phyloP scores from a whole-genome alignment of 352 stramenopile genomes.

The Phytophthora podocarpi region DNA sequence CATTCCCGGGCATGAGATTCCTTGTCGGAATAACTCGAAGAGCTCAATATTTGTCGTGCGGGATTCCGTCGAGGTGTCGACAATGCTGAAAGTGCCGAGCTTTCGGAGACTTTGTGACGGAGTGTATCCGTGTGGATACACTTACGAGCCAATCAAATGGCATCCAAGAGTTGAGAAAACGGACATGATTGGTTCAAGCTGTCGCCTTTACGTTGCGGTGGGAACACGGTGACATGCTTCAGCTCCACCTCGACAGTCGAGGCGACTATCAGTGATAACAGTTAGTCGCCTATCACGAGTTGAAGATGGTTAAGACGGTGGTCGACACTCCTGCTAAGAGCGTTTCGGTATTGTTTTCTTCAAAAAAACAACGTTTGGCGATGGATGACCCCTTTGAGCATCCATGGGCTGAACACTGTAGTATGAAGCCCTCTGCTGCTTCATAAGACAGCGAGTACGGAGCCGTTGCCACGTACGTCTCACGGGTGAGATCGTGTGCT shows the following conservation, averaged over 20 bases:
- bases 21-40: background rate
- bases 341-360: too few species aligned
- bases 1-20: background rate
- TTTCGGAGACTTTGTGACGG: constrained; percentile 8
- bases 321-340: too few species aligned
- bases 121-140: constrained; percentile 19
- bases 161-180: constrained; percentile 3
- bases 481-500: too few species aligned
- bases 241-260: constrained; percentile 14
- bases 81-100: constrained; percentile 10
- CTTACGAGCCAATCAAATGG: constrained; percentile 8
- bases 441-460: too few species aligned
- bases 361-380: too few species aligned
- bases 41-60: background rate
- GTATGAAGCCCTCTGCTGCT: too few species aligned
- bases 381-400: too few species aligned
- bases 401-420: too few species aligned
- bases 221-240: constrained; percentile 5
- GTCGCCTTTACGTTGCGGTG: constrained; percentile 12
- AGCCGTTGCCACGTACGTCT: too few species aligned
- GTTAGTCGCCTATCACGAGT: too few species aligned
- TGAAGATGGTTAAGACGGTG: too few species aligned
- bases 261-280: too few species aligned
- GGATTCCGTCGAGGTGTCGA: constrained; percentile 24
- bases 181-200: constrained; percentile 9